Evolutionary conservation across 2,329 filamentous ascomycete species (phyloP).

Genomic region (Xylariaceae sp.): DNA sequence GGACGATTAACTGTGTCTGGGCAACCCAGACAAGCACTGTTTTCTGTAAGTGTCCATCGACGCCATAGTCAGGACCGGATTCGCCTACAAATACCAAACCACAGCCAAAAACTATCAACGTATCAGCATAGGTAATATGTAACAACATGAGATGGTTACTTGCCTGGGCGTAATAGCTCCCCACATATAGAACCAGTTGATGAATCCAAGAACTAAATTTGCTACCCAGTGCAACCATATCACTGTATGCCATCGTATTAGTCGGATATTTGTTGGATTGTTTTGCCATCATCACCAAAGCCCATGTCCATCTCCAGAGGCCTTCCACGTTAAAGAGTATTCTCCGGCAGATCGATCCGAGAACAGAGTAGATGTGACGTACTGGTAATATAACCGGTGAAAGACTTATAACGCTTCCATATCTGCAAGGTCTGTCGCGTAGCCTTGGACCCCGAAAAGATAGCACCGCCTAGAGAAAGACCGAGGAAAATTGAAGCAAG

Average conservation of each 20-base stretch:
- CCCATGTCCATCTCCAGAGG: no score
- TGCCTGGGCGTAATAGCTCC: neutral
- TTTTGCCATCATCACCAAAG: no score
- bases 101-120: neutral
- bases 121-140: neutral
- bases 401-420: neutral
- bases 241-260: neutral
- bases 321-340: no score
- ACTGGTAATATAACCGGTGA: neutral
- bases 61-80: neutral
- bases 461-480: neutral
- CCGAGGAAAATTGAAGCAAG: neutral
- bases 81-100: neutral
- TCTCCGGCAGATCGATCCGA: neutral
- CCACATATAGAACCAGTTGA: slow-evolving; percentile 1
- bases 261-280: neutral
- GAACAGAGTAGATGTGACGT: neutral
- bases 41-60: neutral
- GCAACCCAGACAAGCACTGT: slow-evolving; percentile 27
- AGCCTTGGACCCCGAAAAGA: neutral
- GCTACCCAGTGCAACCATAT: neutral
- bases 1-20: slow-evolving; percentile 42
- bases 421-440: neutral
- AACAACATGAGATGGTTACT: no score
- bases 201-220: neutral